These are phyloP conservation scores for Alternaria tenuissima DNA, from an alignment of 2,329 filamentous ascomycete genomes.

Conservation along the genomic window DNA sequence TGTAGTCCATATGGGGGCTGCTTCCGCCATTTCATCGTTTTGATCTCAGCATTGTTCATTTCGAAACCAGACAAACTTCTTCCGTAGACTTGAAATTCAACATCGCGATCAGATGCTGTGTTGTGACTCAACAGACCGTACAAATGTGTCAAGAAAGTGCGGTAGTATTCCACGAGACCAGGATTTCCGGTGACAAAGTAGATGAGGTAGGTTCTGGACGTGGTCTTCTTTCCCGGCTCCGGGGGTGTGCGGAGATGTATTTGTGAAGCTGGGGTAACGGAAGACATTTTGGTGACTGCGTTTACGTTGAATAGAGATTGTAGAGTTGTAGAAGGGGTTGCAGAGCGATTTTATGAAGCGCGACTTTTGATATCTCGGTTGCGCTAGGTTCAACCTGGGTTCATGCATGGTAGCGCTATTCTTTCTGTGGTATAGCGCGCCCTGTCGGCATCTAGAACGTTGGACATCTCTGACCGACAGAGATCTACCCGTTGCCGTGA, in stretches of 20 bases:
- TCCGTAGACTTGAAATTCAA: constrained; percentile 51
- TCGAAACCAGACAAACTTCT: constrained; percentile 56
- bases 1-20: constrained; percentile 54
- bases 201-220: constrained; percentile 59
- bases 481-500: background rate
- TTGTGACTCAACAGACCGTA: constrained; percentile 60
- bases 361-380: constrained; percentile 22
- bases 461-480: constrained; percentile 1
- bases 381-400: constrained; percentile 18
- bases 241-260: constrained; percentile 37
- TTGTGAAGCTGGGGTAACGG: constrained; percentile 25
- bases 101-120: constrained; percentile 22
- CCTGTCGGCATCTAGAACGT: constrained; percentile 8
- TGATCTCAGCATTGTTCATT: constrained; percentile 32
- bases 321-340: background rate
- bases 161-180: constrained; percentile 77
- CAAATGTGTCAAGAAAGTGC: constrained; percentile 69
- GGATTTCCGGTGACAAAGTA: constrained; percentile 82
- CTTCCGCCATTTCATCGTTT: constrained; percentile 31
- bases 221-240: constrained; percentile 29
- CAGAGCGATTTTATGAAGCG: constrained; percentile 15
- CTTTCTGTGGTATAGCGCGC: constrained; percentile 1
- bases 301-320: background rate
- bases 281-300: constrained; percentile 11
- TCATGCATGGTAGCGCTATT: constrained; percentile 1